Evolutionary conservation across 2,329 filamentous ascomycete species (phyloP).

Genomic region (Pseudocercospora eumusae): DNA sequence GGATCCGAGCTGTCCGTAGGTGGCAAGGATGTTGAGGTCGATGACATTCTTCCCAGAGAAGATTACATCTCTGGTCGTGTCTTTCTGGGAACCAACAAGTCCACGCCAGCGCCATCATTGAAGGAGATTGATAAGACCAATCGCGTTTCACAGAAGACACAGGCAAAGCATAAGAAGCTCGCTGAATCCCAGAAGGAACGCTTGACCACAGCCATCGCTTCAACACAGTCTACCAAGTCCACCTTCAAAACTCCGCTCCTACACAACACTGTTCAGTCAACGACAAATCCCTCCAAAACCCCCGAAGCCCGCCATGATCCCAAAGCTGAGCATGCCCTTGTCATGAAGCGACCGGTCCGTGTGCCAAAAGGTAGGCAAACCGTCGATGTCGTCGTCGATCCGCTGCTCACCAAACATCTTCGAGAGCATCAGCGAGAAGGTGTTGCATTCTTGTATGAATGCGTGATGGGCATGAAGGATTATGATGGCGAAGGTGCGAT

Average conservation of each 20-base stretch:
- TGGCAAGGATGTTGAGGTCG: slow-evolving; percentile 69
- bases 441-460: slow-evolving; percentile 71
- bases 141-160: slow-evolving; percentile 35
- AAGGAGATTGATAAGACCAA: slow-evolving; percentile 33
- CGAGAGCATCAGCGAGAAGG: slow-evolving; percentile 70
- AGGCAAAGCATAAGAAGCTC: slow-evolving; percentile 38
- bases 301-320: slow-evolving; percentile 68
- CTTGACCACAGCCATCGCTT: slow-evolving; percentile 43
- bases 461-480: slow-evolving; percentile 70
- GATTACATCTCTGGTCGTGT: slow-evolving; percentile 46
- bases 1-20: slow-evolving; percentile 63
- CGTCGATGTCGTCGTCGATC: slow-evolving; percentile 73
- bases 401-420: slow-evolving; percentile 62
- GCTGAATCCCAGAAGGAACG: slow-evolving; percentile 44
- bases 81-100: slow-evolving; percentile 34
- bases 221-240: slow-evolving; percentile 41
- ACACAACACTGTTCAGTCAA: slow-evolving; percentile 45
- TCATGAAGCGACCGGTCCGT: slow-evolving; percentile 63
- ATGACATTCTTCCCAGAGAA: slow-evolving; percentile 60
- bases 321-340: slow-evolving; percentile 58
- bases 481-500: slow-evolving; percentile 69
- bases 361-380: slow-evolving; percentile 63
- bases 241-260: slow-evolving; percentile 64
- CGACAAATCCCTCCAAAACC: slow-evolving; percentile 48
- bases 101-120: slow-evolving; percentile 29